Evolutionary conservation across 495 filamentous ascomycete genomes (phyloP), one percentile per base, ranked within the genome.

Genomic region (Astrocystis sublimbata): DNA sequence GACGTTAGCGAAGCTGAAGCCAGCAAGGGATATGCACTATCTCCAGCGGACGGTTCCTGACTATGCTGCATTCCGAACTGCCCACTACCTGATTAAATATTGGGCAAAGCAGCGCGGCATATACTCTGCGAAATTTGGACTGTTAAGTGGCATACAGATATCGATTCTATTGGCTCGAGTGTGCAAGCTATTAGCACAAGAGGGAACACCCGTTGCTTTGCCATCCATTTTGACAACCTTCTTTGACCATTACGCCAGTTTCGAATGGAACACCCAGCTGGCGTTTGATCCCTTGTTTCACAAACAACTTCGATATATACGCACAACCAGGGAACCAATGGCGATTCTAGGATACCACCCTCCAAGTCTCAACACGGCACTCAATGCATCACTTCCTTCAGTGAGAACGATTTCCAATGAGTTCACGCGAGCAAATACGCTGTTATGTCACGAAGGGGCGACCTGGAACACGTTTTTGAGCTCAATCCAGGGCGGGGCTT

Each of bases 61-160:
- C 52, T 67, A 81, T 33, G 52, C 73, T 4, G 67, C 69, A 30
- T 88, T 86, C 69, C 80, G 78, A 30, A 49, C 78, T 19, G 81
- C 84, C 19, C 78, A 83, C 62, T 75, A 79, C 8, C 69, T 77
- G 50, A 76, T 88, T 54, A 84, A 76, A 55, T 69, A 75, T 7
- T 88, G 84, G 84, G 79, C 85, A 8, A 76, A 76, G 45, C 68
- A 72, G 10, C 76, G 82, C 8, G 85, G 86, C 15, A 76, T 88
- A 41, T 87, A 84, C 64, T 74, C 82, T 0, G 77, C 83, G 1
- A 77, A 78, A 21, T 85, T 86, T 63, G 85, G 86, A 0, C 84
- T 81, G 63, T 71, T 88, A 4, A 75, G 79, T 9, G 83, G 83
- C 7, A 81, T 85, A 38, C 85, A 88, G 60, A 80, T 88, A 42